Conservation (phyloP, 2,329 filamentous ascomycete species). For the Paraphoma chrysanthemicola region DNA sequence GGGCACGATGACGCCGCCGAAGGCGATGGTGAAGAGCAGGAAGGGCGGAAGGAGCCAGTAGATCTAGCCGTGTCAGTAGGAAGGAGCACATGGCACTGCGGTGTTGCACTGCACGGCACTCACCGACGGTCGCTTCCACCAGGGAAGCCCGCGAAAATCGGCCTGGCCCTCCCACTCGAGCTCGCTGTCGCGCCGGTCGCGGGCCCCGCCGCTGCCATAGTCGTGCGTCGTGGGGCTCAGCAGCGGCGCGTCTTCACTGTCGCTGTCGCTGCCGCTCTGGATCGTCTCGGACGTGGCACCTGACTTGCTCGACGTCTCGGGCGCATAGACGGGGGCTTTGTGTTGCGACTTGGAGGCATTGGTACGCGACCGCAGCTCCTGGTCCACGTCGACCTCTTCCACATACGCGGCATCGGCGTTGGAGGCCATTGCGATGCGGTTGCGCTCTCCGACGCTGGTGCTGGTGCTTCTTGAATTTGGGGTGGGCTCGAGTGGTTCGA, state of each 20-base stretch:
- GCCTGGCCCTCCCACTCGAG: conserved; percentile 42
- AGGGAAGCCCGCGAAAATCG: conserved; percentile 52
- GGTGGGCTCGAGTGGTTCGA: conserved; percentile 9
- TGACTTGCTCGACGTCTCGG: conserved; percentile 17
- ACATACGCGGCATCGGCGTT: conserved; percentile 37
- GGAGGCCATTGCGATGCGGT: conserved; percentile 23
- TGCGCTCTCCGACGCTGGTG: background rate
- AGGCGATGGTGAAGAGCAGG: conserved; percentile 81
- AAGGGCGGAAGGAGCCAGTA: conserved; percentile 86
- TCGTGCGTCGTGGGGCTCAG: conserved; percentile 22
- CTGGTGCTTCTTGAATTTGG: background rate
- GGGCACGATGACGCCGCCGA: conserved; percentile 84
- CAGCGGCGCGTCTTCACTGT: conserved; percentile 38
- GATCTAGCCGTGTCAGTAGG: conserved; percentile 56
- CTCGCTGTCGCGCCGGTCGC: conserved; percentile 10
- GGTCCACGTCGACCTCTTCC: conserved; percentile 39
- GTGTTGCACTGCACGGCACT: conserved; percentile 16
- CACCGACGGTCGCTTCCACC: conserved; percentile 61
- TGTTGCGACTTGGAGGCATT: conserved; percentile 15
- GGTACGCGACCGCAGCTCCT: conserved; percentile 22
- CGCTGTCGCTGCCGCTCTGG: conserved; percentile 29
- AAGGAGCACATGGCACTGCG: background rate
- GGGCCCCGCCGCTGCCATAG: conserved; percentile 16
- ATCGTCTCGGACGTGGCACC: conserved; percentile 16
- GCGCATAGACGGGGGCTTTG: conserved; percentile 12